Percentiles rank a stretch among this genome's conserved stretches.
Conservation (phyloP, 1,284 basidiomycete species). For the Tremellales sp. region DNA sequence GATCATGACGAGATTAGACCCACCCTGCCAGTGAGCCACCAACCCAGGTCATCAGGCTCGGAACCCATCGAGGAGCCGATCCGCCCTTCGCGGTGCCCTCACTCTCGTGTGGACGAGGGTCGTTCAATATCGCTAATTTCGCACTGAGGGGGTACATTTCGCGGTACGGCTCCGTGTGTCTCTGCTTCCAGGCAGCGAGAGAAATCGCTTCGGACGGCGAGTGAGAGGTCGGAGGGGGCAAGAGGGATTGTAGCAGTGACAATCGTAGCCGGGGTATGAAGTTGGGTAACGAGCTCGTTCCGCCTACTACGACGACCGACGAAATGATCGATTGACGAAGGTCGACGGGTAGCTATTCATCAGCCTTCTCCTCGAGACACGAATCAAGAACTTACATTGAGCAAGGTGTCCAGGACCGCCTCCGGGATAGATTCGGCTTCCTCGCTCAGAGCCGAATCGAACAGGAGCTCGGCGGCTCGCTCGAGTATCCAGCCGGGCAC, state of each 20-base stretch:
- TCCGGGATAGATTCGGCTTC: constrained; percentile 79
- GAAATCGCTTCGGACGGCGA: constrained; percentile 20
- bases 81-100: constrained; percentile 54
- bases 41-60: constrained; percentile 80
- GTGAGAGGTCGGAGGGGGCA: constrained; percentile 47
- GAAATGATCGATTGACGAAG: constrained; percentile 73
- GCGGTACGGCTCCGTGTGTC: constrained; percentile 65
- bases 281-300: constrained; percentile 84
- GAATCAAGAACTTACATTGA: constrained; percentile 58
- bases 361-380: not conserved
- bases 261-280: constrained; percentile 79
- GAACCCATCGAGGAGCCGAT: constrained; percentile 71
- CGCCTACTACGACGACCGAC: constrained; percentile 78
- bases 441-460: constrained; percentile 81
- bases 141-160: constrained; percentile 63
- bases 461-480: constrained; percentile 81
- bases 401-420: constrained; percentile 67
- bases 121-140: constrained; percentile 75
- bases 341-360: constrained; percentile 74
- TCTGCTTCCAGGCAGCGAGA: constrained; percentile 17
- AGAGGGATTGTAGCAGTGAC: constrained; percentile 64
- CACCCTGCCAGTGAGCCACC: constrained; percentile 87
- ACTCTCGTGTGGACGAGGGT: constrained; percentile 53
- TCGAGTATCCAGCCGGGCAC: constrained; percentile 95
- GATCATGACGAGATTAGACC: constrained; percentile 36